Percentiles rank a stretch among this genome's conserved stretches.
Evolutionary conservation across 2,329 filamentous ascomycete genomes (phyloP).

Genomic region (Alternaria metachromatica): DNA sequence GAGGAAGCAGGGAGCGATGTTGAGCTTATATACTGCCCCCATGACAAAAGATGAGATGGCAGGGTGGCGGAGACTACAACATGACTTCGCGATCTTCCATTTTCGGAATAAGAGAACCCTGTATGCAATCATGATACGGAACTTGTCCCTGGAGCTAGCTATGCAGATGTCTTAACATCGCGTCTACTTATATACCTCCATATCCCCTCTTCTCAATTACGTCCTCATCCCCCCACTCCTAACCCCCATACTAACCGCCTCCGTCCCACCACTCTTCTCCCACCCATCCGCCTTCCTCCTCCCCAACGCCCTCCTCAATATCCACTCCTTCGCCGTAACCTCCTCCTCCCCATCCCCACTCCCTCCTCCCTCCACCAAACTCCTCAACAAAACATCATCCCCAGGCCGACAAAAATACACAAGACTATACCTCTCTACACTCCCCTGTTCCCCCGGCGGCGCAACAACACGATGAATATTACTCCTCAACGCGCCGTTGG

Average conservation of each 20-base stretch:
- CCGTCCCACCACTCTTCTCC: slow-evolving; percentile 44
- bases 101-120: fast-evolving
- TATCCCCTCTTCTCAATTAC: background rate
- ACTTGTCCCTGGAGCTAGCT: too few species aligned
- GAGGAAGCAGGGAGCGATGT: fast-evolving
- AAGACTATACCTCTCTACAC: slow-evolving; percentile 55
- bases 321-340: slow-evolving; percentile 53
- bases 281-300: slow-evolving; percentile 30
- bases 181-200: too few species aligned
- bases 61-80: background rate
- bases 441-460: slow-evolving; percentile 55
- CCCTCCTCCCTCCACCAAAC: slow-evolving; percentile 37
- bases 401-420: slow-evolving; percentile 63
- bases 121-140: too few species aligned
- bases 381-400: slow-evolving; percentile 34
- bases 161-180: too few species aligned
- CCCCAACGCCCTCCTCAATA: slow-evolving; percentile 50
- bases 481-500: slow-evolving; percentile 49
- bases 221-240: slow-evolving; percentile 17
- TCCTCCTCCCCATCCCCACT: slow-evolving; percentile 38
- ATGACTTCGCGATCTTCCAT: background rate
- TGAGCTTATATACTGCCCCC: background rate
- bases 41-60: background rate
- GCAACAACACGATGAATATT: slow-evolving; percentile 59
- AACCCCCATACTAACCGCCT: slow-evolving; percentile 26